A percentile compares a stretch with the other conserved stretches of the same genome.
Conservation (phyloP, 2,329 filamentous ascomycete genomes). For the Aspergillus aculeatinus region DNA sequence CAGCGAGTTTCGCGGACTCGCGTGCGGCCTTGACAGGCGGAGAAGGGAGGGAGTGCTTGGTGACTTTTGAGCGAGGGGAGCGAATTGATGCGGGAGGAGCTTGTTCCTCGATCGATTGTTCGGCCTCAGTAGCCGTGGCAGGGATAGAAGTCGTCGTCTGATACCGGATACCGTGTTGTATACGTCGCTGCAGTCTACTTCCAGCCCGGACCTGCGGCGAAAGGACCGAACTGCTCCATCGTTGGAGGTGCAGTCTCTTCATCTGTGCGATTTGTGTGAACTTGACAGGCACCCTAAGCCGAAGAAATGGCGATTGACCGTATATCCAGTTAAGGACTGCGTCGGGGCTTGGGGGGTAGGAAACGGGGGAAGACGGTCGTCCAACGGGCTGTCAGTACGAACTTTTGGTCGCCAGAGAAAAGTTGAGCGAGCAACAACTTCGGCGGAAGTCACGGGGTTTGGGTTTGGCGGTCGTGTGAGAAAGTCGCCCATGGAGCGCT, state of each 20-base stretch:
- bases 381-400: conserved; percentile 14
- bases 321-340: not conserved
- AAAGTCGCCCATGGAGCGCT: conserved; percentile 23
- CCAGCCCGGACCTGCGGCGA: conserved; percentile 47
- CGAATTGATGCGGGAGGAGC: conserved; percentile 24
- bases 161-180: conserved; percentile 37
- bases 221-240: conserved; percentile 53
- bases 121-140: conserved; percentile 25
- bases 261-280: conserved; percentile 38
- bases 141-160: conserved; percentile 43
- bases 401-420: conserved; percentile 32
- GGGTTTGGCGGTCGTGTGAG: conserved; percentile 32
- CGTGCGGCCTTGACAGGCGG: conserved; percentile 67
- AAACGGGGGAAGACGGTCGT: conserved; percentile 10
- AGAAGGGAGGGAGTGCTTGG: conserved; percentile 60
- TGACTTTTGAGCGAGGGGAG: conserved; percentile 28
- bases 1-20: conserved; percentile 82
- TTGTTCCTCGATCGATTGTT: conserved; percentile 30
- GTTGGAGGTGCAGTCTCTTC: conserved; percentile 53
- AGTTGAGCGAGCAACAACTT: conserved; percentile 32
- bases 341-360: conserved; percentile 15
- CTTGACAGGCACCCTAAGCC: not conserved
- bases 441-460: conserved; percentile 39
- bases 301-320: not conserved
- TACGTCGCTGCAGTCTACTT: conserved; percentile 38